Evolutionary conservation across 1,139 yeast species (phyloP), one percentile per base, ranked within the genome.

Genomic region (Taiozyma onychis): DNA sequence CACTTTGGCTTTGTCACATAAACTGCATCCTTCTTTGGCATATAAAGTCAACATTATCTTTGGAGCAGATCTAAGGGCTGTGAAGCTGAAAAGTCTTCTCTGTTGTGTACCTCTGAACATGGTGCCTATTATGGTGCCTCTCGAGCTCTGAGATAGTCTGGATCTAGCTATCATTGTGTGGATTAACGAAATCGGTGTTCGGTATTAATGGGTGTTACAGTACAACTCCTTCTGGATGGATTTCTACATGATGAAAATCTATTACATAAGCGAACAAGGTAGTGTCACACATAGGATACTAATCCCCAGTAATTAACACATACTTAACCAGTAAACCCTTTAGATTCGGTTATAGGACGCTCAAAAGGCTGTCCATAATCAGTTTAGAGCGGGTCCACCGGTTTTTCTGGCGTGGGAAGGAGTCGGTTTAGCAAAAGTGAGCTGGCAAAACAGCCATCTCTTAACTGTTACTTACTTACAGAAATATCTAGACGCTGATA

Each of bases 21-120:
- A 71, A 59, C 86, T 85, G 62, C 97, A 90, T 39, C 83, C 78
- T 7, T 85, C 83, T 60, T 89, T 85, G 14, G 95, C 85, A 70
- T 84, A 90, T 49, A 90, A 76, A 0, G 88, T 83, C 47, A 87
- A 62, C 8, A 46, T 4, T 6, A 24, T 42, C 46, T 47, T 44
- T 22, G 41, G 35, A 3, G n/a, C 30, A n/a, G 34, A 5, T 39
- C 41, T 37, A 18, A 14, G 5, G 4, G 21, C 11, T 13, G 30
- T 34, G 43, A 28, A 28, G 35, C 22, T 26, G 34, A 21, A 30
- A 1, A 6, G 50, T 18, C 24, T 46, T 37, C 14, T 37, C 6
- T 18, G 41, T 3, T 22, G 14, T 16, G 14, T 9, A 18, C 14
- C 6, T 10, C 24, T 18, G 41, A 7, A 1, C 14, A 11, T 4